Evolutionary conservation across 345 rosid species (phyloP).

Genomic region (Fremontodendron californicum): DNA sequence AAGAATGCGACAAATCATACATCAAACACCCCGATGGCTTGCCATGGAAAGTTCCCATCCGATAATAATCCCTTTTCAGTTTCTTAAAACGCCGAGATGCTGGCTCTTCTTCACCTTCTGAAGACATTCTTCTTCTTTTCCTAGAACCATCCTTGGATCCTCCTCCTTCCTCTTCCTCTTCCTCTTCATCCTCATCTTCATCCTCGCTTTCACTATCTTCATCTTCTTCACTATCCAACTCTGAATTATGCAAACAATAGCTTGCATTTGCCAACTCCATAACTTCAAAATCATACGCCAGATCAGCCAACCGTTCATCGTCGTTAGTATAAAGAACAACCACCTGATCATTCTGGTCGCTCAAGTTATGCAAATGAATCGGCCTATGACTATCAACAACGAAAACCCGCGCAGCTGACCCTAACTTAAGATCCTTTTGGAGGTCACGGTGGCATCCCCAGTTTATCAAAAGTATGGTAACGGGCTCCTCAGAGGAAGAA

Average conservation of each 20-base stretch:
- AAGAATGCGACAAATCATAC: constrained; percentile 70
- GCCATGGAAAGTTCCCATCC: constrained; percentile 89
- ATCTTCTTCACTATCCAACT: constrained; percentile 31
- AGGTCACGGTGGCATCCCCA: constrained; percentile 98
- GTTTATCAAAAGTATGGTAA: constrained; percentile 65
- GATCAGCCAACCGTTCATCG: constrained; percentile 81
- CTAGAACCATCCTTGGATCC: constrained; percentile 36
- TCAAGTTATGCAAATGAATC: constrained; percentile 83
- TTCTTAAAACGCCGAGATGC: constrained; percentile 53
- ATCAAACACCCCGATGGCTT: constrained; percentile 87
- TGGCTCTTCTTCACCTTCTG: constrained; percentile 38
- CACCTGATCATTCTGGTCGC: constrained; percentile 66
- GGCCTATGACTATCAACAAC: constrained; percentile 95
- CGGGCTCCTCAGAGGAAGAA: constrained; percentile 40
- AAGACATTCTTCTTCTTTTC: constrained; percentile 60
- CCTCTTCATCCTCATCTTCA: constrained; percentile 31
- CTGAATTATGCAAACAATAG: constrained; percentile 33
- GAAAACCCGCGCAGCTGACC: constrained; percentile 59
- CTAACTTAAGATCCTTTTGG: constrained; percentile 49
- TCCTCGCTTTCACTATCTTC: constrained; percentile 32
- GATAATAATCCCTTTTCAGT: constrained; percentile 68
- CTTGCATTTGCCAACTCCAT: constrained; percentile 67
- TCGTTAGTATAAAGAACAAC: constrained; percentile 77
- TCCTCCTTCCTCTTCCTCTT: constrained; percentile 37
- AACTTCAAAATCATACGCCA: constrained; percentile 78